These are phyloP conservation scores for Aspergillus ellipticus DNA, from an alignment of 495 filamentous ascomycete species.

Conservation along the genomic window DNA sequence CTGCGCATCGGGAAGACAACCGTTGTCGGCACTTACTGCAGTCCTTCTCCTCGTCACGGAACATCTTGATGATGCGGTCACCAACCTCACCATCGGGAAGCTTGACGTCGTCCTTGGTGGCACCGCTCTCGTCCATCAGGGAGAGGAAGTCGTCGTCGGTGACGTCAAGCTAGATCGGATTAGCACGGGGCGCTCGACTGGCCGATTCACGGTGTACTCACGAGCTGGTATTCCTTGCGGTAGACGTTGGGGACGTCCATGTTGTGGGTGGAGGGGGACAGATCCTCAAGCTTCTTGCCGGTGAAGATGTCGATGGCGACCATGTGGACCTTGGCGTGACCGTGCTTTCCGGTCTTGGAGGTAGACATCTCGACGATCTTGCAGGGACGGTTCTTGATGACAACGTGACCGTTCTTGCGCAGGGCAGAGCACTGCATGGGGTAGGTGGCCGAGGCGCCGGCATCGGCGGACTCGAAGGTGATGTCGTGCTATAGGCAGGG, in stretches of 20 bases:
- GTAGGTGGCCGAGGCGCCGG: slow-evolving; percentile 88
- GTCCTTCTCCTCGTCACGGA: slow-evolving; percentile 71
- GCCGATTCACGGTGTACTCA: slow-evolving; percentile 44
- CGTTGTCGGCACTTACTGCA: slow-evolving; percentile 61
- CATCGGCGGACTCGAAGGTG: slow-evolving; percentile 87
- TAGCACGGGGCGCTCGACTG: not conserved
- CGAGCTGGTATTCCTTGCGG: slow-evolving; percentile 89
- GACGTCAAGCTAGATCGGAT: slow-evolving; percentile 64
- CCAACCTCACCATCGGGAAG: slow-evolving; percentile 85
- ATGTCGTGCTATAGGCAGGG: slow-evolving; percentile 65
- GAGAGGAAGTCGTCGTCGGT: slow-evolving; percentile 87
- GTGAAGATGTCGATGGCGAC: slow-evolving; percentile 99
- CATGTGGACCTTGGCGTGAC: slow-evolving; percentile 99
- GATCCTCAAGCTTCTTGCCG: slow-evolving; percentile 98
- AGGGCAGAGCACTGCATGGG: slow-evolving; percentile 99
- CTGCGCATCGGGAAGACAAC: not conserved
- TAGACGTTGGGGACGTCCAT: slow-evolving; percentile 97
- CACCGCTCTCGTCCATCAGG: slow-evolving; percentile 77
- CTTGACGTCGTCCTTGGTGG: slow-evolving; percentile 92
- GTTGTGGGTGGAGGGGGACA: slow-evolving; percentile 99
- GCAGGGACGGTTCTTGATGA: slow-evolving; percentile 97
- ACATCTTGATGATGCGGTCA: slow-evolving; percentile 72
- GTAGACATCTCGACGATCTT: slow-evolving; percentile 99
- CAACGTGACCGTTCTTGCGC: slow-evolving; percentile 97
- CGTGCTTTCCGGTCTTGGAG: slow-evolving; percentile 99